These are phyloP conservation scores for Nyctanthes arbortristis DNA, from an alignment of 257 asterid species.

Conservation along the genomic window DNA sequence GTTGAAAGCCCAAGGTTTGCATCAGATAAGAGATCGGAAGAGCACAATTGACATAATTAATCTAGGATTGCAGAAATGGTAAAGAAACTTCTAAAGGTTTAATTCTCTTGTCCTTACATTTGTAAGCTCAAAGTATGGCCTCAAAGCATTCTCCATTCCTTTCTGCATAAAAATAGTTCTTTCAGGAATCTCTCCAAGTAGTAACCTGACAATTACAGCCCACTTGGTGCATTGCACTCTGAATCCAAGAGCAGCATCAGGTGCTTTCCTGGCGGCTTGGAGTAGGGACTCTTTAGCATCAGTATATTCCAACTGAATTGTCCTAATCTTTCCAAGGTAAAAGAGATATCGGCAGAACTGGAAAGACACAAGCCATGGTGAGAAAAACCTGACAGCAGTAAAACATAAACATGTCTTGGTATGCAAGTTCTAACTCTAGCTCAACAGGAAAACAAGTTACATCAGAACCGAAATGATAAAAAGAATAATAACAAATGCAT, in stretches of 20 bases:
- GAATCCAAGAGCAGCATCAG: slow-evolving; percentile 75
- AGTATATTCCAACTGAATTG: slow-evolving; percentile 77
- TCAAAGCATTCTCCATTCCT: slow-evolving; percentile 72
- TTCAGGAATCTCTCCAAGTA: slow-evolving; percentile 91
- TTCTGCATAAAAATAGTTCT: slow-evolving; percentile 81
- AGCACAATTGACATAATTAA: not conserved
- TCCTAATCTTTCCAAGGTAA: slow-evolving; percentile 80
- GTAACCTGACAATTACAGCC: slow-evolving; percentile 71
- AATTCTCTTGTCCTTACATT: slow-evolving; percentile 47
- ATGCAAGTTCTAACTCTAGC: not conserved
- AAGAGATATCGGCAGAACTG: slow-evolving; percentile 77
- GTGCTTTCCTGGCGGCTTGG: slow-evolving; percentile 82
- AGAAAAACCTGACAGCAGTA: slow-evolving; percentile 16
- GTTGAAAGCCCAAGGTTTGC: slow-evolving; percentile 1
- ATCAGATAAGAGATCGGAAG: not conserved
- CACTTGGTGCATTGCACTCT: slow-evolving; percentile 74
- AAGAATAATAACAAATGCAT: not conserved
- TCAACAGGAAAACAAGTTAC: not conserved
- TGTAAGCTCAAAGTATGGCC: slow-evolving; percentile 85
- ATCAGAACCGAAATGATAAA: not conserved
- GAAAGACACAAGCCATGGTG: slow-evolving; percentile 23
- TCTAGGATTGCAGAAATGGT: not conserved
- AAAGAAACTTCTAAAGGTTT: not conserved
- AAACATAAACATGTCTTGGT: not conserved
- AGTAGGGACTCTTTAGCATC: slow-evolving; percentile 81